A percentile compares a stretch with the other conserved stretches of the same genome.
These are phyloP conservation scores for Usnea hakonensis DNA, from an alignment of 495 filamentous ascomycete species.

Conservation along the genomic window DNA sequence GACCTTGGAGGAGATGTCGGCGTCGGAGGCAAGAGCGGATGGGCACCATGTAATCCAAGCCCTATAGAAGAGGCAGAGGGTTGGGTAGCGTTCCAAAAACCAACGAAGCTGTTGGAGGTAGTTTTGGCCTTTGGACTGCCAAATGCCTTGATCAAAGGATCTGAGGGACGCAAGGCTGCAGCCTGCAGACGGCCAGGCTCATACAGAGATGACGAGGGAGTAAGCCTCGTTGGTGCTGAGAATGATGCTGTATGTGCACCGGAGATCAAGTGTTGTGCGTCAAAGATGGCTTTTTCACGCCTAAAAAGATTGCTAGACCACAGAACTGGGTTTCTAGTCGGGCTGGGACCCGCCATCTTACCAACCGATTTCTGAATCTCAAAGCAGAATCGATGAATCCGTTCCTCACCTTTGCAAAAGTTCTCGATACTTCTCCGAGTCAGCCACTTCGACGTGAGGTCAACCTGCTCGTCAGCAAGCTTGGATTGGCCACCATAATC, in stretches of 20 bases:
- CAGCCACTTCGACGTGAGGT: constrained; percentile 79
- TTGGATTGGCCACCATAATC: constrained; percentile 91
- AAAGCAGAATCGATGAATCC: constrained; percentile 88
- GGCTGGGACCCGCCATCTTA: constrained; percentile 78
- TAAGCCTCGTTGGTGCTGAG: background rate
- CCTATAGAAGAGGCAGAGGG: background rate
- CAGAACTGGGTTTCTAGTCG: constrained; percentile 79
- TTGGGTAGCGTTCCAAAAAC: constrained; percentile 12
- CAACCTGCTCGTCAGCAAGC: constrained; percentile 89
- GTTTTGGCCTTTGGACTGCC: constrained; percentile 1
- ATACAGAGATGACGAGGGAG: background rate
- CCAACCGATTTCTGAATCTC: constrained; percentile 82
- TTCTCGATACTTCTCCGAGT: constrained; percentile 77
- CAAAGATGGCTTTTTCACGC: constrained; percentile 67
- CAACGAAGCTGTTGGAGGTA: constrained; percentile 2
- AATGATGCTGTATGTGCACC: background rate
- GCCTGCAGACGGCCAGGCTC: background rate
- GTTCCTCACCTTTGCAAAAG: constrained; percentile 90
- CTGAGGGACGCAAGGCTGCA: background rate
- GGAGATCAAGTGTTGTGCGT: constrained; percentile 45
- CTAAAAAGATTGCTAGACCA: constrained; percentile 89
- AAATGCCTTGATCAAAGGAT: background rate
- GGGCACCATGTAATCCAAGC: background rate
- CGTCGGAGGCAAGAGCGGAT: constrained; percentile 10
- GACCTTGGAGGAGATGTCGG: constrained; percentile 12